Evolutionary conservation across 2,329 filamentous ascomycete genomes (phyloP), one percentile per base, ranked within the genome.

Genomic region (Sporothrix pseudoabietina): DNA sequence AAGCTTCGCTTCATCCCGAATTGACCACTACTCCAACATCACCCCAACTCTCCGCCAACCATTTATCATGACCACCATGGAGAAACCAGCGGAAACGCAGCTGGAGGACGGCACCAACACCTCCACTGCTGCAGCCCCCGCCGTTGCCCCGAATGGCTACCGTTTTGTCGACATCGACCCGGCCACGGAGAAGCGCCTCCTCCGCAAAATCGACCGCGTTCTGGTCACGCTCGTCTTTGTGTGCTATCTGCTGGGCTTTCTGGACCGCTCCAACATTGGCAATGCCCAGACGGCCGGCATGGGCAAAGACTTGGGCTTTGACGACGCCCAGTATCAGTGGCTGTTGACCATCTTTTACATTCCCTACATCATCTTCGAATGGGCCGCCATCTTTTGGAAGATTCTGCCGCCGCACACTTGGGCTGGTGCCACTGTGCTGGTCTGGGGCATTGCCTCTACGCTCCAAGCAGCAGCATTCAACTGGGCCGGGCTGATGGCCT

Each of bases 331-430:
- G 10, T 84, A 82, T 74, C 80, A 83, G 79, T 84, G 83, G 83
- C 78, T 84, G 32, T 78, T 84, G 47, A 84, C 82, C 30, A 83
- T 84, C 59, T 84, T 84, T 71, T 84, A 84, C 75, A 84, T 84
- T 57, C 81, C 82, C 0, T 84, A 83, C 72, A 83, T 83, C 41
- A 32, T 83, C 66, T 84, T 84, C 71, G 82, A 84, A 76, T 83
- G 80, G 80, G 75, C 77, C n/a, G 82, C 82, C 44, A 76, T 84
- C 57, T 82, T 83, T 80, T 84, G 82, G 82, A 84, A 83, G 76
- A 77, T 80, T 6, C 65, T 83, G 1, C 82, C 82, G 30, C 82
- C 79, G 78, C 77, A 80, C 63, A 76, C 78, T 2, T 80, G 79
- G 79, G 79, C 78, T 3, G 74, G 72, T 14, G 69, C 61, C 4